Evolutionary conservation across 495 filamentous ascomycete genomes (phyloP).

Genomic region (Penicillium salamii): DNA sequence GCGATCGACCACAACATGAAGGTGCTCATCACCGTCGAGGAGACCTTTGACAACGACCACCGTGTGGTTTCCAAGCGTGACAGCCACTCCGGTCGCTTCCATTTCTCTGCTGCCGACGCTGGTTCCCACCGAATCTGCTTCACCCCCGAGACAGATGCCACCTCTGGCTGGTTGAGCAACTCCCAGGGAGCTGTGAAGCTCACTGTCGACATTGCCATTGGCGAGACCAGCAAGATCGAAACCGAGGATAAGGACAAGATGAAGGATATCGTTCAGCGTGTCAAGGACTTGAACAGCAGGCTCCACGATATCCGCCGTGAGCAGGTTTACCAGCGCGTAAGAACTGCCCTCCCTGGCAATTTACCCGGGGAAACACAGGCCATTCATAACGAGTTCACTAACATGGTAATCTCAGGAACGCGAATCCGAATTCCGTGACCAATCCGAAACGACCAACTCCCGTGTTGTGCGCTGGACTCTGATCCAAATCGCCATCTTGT

Average conservation of each 20-base stretch:
- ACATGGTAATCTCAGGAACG: constrained; percentile 64
- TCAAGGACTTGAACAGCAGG: constrained; percentile 84
- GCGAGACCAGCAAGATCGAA: constrained; percentile 92
- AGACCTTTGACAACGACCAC: constrained; percentile 98
- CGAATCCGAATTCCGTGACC: constrained; percentile 96
- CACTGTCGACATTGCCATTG: constrained; percentile 88
- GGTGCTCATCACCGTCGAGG: constrained; percentile 90
- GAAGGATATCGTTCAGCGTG: constrained; percentile 81
- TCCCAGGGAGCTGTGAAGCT: constrained; percentile 75
- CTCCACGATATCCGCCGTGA: constrained; percentile 88
- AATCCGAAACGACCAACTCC: constrained; percentile 89
- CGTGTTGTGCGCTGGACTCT: constrained; percentile 93
- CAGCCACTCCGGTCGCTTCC: constrained; percentile 76
- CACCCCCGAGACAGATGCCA: constrained; percentile 65
- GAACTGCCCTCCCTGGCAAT: constrained; percentile 32
- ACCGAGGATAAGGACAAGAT: constrained; percentile 93
- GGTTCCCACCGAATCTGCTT: constrained; percentile 96
- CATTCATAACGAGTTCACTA: not conserved
- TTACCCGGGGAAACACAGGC: not conserved
- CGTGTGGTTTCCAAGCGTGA: constrained; percentile 86
- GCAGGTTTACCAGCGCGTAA: constrained; percentile 92
- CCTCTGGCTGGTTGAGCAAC: constrained; percentile 66
- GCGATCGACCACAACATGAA: constrained; percentile 66
- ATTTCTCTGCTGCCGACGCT: constrained; percentile 90
- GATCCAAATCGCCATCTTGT: constrained; percentile 85